Base-by-base conservation (phyloP, 495 filamentous ascomycete genomes). In the Friedmanniomyces simplex region DNA sequence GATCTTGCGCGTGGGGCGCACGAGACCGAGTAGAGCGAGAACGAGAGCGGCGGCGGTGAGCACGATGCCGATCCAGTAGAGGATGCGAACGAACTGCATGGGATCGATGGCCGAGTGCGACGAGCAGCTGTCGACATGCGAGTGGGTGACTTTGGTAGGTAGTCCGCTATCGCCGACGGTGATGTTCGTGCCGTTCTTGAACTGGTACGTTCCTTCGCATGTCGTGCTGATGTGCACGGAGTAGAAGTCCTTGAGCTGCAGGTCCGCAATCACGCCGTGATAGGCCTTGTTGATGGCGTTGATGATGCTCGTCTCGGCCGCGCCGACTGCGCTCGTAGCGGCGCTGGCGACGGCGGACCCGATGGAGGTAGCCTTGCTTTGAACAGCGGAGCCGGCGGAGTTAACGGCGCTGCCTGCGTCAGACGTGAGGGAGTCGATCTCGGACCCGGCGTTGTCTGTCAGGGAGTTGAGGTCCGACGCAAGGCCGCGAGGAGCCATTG, bases 231-330 rank as follows among this genome's bases (percentile, higher is more conserved):
- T 67, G 63, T 91, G 85, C 18, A 84, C 61, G 37, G 80, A 81
- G 70, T 91, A 91, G 71, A 84, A 91, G 61, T 87, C 76, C 16
- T 79, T 72, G 48, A 87, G 76, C 14, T 79, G 77, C 5, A 82
- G 73, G 4, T 75, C 63, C 1, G 67, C 61, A 4, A 74, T 72
- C 12, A 80, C 50, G 36, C 72, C 63, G 59, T 78, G 75, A 54
- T 74, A 72, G 46, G 73, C 63, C 52, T 78, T 71, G 48, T 76
- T 67, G 54, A 76, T 58, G 7, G 65, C 52, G 34, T 66, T 63
- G 45, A 56, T 48, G 54, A 64, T 18, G 11, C 47, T 48, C 18
- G 43, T 64, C 37, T 42, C 41, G 5, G 54, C 39, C 11, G 39
- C 20, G 18, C 36, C 50, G 21, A 55, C 22, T 16, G 52, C 54